Base-by-base conservation (phyloP, 495 filamentous ascomycete genomes). In the Hyaloscypha finlandica region DNA sequence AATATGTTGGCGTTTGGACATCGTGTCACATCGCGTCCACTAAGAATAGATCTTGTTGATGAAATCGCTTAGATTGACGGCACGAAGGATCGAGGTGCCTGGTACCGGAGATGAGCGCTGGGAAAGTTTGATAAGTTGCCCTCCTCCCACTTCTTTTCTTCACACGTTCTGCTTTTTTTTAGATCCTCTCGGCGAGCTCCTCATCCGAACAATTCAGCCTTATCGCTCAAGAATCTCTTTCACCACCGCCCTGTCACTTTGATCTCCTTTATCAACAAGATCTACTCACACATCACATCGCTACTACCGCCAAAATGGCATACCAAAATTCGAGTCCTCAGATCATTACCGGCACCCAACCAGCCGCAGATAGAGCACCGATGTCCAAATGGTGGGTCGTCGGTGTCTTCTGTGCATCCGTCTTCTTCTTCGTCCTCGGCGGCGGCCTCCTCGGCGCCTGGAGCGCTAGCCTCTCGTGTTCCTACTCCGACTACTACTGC, bases 331-430 rank as follows among this genome's bases (percentile, higher is more conserved):
- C 30, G 33, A 39, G 30, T 35, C 30, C 57, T 60, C 33, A 33
- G 33, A 37, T 35, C 33, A 12, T 22, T 16, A 60, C 30, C 11
- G n/a, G 29, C 29, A 48, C 42, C 42, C 42, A 48, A 19, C 42
- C 42, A 19, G 16, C 16, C 42, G 14, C 42, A 48, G 42, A 12
- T 6, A 48, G 16, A 48, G 2, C 42, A 48, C 42, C 42, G 42
- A 9, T 60, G 8, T 60, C 57, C n/a, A 60, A 60, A 39, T 60
- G 57, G 57, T 60, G 57, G 57, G 16, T 8, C 29, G 35, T 60
- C 30, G 32, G 57, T 60, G 29, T 60, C n/a, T 20, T 60, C n/a
- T 32, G 29, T 35, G 6, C 57, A 37, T 60, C 30, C 29, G 30
- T 60, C 30, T 22, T 60, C 57, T 60, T 60, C 33, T 33, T 60